phyloP scores from a whole-genome alignment of 2,329 filamentous ascomycete species.

The Fusarium lateritium region DNA sequence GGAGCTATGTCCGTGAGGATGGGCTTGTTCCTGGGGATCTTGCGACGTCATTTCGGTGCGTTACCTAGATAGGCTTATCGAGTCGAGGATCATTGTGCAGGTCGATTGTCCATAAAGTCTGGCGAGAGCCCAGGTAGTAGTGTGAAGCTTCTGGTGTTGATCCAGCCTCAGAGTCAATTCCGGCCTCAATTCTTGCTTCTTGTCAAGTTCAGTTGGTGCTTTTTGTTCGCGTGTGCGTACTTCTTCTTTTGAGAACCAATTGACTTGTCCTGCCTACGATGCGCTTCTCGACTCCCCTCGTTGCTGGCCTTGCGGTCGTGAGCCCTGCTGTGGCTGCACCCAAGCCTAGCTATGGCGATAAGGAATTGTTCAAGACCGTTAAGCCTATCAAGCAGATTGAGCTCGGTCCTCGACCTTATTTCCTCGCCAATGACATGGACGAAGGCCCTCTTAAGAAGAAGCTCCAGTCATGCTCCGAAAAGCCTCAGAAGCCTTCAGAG shows the following conservation, averaged over 20 bases:
- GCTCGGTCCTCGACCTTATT: slow-evolving; percentile 75
- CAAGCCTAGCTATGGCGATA: slow-evolving; percentile 31
- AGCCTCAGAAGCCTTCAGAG: slow-evolving; percentile 63
- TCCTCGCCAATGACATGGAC: slow-evolving; percentile 74
- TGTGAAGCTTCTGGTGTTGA: slow-evolving; percentile 1
- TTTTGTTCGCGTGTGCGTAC: background rate
- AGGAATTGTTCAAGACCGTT: slow-evolving; percentile 53
- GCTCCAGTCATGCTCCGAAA: slow-evolving; percentile 71
- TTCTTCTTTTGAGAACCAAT: slow-evolving; percentile 19
- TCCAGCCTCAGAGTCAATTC: slow-evolving; percentile 34
- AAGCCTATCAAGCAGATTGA: slow-evolving; percentile 66
- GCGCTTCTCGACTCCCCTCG: slow-evolving; percentile 51
- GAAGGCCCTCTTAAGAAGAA: slow-evolving; percentile 71
- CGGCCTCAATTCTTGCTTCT: slow-evolving; percentile 18
- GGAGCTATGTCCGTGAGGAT: slow-evolving; percentile 26
- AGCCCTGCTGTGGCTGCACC: slow-evolving; percentile 50
- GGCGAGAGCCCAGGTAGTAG: slow-evolving; percentile 17
- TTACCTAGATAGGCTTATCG: slow-evolving; percentile 40
- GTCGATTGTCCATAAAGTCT: slow-evolving; percentile 39
- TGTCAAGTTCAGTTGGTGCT: slow-evolving; percentile 14
- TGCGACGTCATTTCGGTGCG: slow-evolving; percentile 30
- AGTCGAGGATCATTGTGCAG: slow-evolving; percentile 25
- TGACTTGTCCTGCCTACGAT: slow-evolving; percentile 44
- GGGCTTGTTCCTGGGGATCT: slow-evolving; percentile 26
- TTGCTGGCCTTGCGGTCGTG: slow-evolving; percentile 52